Base-by-base conservation (phyloP, 2,329 filamentous ascomycete species). In the Hypoxylon sp. region DNA sequence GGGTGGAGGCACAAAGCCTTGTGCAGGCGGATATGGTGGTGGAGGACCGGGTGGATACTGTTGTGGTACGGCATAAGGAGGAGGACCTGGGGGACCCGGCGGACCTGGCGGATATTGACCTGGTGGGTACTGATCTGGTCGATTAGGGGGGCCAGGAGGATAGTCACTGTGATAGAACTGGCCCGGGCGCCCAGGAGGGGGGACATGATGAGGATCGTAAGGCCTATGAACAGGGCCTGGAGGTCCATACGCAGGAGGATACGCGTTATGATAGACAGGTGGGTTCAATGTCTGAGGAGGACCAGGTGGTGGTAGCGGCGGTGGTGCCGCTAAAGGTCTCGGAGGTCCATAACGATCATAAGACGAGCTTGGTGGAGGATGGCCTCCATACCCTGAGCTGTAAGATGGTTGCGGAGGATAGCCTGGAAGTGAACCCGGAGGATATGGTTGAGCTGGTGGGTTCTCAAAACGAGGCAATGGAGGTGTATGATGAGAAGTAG, bases 361-460 rank as follows among this genome's bases (percentile, higher is more conserved):
- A n/a, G 61, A 48, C 13, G 63, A 42, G 30, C 64, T 66, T 20
- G 71, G 57, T 22, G 69, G 59, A 46, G 68, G 64, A 51, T 63
- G 68, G 53, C 25, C 30, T 46, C 64, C 64, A 57, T 50, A 61
- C 6, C 44, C 59, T 14, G 64, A 49, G 17, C 31, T 62, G 48
- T 70, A 72, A n/a, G 69, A 69, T 42, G 69, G 66, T 22, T 46
- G 69, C n/a, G 71, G 68, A 25, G 71, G 67, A 55, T 71, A 73
- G 6, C 61, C 59, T 37, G 66, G 49, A 54, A 62, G 67, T 44
- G 70, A 60, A 25, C 72, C 69, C 31, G 71, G 66, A 40, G 69
- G 60, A 44, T 67, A 68, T 14, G 71, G 67, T 22, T 71, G 75
- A 63, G 69, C 59, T 20, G 59, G 61, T 4, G 64, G 35, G 46